Evolutionary conservation across 768 basidiomycete species (phyloP), one percentile per base, ranked within the genome.

Genomic region (Lyophyllum semitale): DNA sequence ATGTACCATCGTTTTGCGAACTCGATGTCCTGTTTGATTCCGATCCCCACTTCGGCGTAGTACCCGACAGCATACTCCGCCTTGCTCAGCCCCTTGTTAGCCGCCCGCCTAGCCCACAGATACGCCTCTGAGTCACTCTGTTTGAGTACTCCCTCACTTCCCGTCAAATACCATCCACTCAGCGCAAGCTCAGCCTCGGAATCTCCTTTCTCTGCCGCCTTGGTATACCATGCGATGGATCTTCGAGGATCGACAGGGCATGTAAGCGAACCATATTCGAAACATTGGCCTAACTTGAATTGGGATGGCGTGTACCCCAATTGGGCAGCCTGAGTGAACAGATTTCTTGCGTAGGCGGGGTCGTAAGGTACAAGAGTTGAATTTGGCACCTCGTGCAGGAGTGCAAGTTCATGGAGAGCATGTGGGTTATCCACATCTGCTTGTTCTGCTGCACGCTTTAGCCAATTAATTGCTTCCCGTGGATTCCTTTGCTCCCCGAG

Each of bases 91-190:
- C 96, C 97, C 72, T 97, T 98, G 71, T 98, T 97, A 22, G 95
- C 97, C 17, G 95, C 95, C 51, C 93, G 84, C 29, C 95, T 80
- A 11, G 96, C 97, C 97, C 97, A 99, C 37, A 99, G 72, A 71
- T 97, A 99, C n/a, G 97, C 97, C 70, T 99, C 97, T 2, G 90
- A 91, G 70, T 99, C 97, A 64, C 92, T 95, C 77, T 98, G 97
- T 73, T 97, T 97, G 65, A 99, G 73, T 1, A 98, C 93, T 2
- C 92, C 92, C 65, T 98, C 96, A 67, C 87, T 93, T 2, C 93
- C 93, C 0, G 96, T 98, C 58, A 99, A 75, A 75, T 98, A 99
- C 97, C 97, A 99, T 23, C 97, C 97, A 59, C 94, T 96, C 57
- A 99, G 72, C 17, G 96, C 95, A 50, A 99, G 80, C 73, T 98